Conservation (phyloP, 306 rosid species). For the Quercus agrifolia region DNA sequence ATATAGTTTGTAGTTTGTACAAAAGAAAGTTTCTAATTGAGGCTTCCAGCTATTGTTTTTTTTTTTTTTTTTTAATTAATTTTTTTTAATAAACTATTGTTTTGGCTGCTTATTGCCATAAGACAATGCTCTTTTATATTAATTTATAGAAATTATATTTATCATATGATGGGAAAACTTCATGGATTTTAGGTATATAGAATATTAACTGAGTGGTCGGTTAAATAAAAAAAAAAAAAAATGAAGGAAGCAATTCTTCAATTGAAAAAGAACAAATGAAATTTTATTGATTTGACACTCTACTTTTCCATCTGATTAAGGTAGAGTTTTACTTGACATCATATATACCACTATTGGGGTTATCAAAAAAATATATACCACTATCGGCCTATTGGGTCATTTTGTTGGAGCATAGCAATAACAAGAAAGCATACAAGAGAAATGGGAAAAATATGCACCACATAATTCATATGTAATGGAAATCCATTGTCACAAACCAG, state of each 20-base stretch:
- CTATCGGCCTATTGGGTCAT: neutral
- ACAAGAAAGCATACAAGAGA: neutral
- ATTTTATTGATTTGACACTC: neutral
- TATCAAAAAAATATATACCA: too few species aligned
- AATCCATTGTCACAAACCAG: neutral
- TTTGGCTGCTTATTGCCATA: neutral
- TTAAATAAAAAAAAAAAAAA: too few species aligned
- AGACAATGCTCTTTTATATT: neutral
- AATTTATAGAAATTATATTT: too few species aligned
- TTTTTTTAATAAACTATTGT: too few species aligned
- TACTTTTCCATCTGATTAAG: neutral
- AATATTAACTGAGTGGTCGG: too few species aligned
- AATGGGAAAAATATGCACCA: neutral
- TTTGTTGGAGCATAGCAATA: neutral
- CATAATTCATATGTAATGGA: neutral
- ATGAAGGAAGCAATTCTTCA: too few species aligned
- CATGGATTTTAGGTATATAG: too few species aligned
- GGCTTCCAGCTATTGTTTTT: neutral
- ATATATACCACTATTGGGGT: neutral
- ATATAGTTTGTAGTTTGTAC: neutral
- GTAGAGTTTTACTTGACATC: neutral
- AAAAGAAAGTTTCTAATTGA: neutral
- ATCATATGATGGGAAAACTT: too few species aligned
- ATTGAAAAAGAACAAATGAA: too few species aligned
- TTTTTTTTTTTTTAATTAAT: too few species aligned